Conservation (phyloP, 352 stramenopile species). For the Phytophthora uliginosa region DNA sequence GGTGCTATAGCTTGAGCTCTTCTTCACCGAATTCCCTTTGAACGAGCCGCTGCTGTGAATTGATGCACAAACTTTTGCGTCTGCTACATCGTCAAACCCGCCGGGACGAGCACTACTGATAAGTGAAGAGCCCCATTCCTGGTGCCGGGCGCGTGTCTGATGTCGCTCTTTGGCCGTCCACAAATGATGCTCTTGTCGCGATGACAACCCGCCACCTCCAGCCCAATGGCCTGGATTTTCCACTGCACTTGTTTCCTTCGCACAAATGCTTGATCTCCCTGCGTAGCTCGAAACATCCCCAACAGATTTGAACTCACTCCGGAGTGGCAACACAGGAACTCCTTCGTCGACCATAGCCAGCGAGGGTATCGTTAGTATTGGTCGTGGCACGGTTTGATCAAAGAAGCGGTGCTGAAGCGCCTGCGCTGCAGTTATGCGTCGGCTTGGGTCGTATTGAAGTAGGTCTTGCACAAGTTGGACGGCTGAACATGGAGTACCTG, state of each 20-base stretch:
- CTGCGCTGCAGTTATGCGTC: conserved; percentile 89
- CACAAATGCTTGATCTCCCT: conserved; percentile 9
- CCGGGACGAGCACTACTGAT: conserved; percentile 19
- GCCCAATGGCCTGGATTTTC: conserved; percentile 18
- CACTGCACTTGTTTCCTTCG: conserved; percentile 22
- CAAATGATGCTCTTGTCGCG: conserved; percentile 32
- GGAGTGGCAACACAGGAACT: conserved; percentile 29
- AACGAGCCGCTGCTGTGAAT: conserved; percentile 25
- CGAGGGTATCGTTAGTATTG: conserved; percentile 37
- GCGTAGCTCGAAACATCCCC: conserved; percentile 19
- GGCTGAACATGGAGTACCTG: conserved; percentile 67
- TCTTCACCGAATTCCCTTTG: conserved; percentile 12
- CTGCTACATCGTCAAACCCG: conserved; percentile 21
- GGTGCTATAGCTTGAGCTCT: conserved; percentile 32
- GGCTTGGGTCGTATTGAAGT: conserved; percentile 93
- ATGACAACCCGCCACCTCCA: conserved; percentile 25
- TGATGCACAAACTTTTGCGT: conserved; percentile 20
- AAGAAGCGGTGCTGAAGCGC: conserved; percentile 97
- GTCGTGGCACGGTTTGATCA: conserved; percentile 62
- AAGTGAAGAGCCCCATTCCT: conserved; percentile 33
- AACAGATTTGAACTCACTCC: conserved; percentile 22
- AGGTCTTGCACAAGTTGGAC: conserved; percentile 91
- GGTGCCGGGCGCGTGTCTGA: conserved; percentile 19
- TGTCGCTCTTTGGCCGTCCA: conserved; percentile 32
- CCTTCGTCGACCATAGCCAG: conserved; percentile 24